A percentile compares a stretch with the other conserved stretches of the same genome.
These are phyloP conservation scores for Colletotrichum sojae DNA, from an alignment of 2,329 filamentous ascomycete species.

Conservation along the genomic window DNA sequence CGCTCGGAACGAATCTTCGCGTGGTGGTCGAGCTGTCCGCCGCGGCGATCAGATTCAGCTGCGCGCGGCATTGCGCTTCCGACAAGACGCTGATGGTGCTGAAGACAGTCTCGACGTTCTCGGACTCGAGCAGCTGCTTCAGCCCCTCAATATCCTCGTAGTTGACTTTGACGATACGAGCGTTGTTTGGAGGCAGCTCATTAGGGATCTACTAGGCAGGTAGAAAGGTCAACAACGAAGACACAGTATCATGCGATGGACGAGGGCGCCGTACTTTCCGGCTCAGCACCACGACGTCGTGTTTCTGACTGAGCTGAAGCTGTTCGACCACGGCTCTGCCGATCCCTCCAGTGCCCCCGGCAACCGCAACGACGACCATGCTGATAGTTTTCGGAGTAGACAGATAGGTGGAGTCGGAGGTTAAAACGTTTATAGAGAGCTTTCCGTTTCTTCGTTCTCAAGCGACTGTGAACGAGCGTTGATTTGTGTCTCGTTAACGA, in stretches of 20 bases:
- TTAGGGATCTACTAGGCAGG: too few relatives aligned
- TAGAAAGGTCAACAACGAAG: too few relatives aligned
- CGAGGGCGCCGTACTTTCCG: neutral
- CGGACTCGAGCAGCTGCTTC: slow-evolving; percentile 45
- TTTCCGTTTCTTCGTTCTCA: too few relatives aligned
- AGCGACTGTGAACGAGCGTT: too few relatives aligned
- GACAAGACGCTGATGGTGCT: slow-evolving; percentile 53
- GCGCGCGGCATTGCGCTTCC: slow-evolving; percentile 31
- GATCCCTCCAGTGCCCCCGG: slow-evolving; percentile 60
- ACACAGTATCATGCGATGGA: too few relatives aligned
- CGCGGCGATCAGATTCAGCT: slow-evolving; percentile 60
- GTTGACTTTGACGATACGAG: slow-evolving; percentile 45
- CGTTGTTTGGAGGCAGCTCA: too few relatives aligned
- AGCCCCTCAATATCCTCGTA: slow-evolving; percentile 45
- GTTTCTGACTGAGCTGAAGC: slow-evolving; percentile 49
- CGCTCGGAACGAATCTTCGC: slow-evolving; percentile 59
- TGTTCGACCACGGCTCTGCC: slow-evolving; percentile 61
- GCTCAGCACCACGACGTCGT: slow-evolving; percentile 55
- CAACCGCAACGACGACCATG: slow-evolving; percentile 53
- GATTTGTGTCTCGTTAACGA: too few relatives aligned
- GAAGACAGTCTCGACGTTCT: slow-evolving; percentile 60
- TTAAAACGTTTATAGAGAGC: too few relatives aligned
- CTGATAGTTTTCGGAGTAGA: neutral
- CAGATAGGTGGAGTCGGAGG: too few relatives aligned
- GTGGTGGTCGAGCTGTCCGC: slow-evolving; percentile 54